phyloP scores from a whole-genome alignment of 108 stramenopile species.

The Cyclostephanos invisitatus region DNA sequence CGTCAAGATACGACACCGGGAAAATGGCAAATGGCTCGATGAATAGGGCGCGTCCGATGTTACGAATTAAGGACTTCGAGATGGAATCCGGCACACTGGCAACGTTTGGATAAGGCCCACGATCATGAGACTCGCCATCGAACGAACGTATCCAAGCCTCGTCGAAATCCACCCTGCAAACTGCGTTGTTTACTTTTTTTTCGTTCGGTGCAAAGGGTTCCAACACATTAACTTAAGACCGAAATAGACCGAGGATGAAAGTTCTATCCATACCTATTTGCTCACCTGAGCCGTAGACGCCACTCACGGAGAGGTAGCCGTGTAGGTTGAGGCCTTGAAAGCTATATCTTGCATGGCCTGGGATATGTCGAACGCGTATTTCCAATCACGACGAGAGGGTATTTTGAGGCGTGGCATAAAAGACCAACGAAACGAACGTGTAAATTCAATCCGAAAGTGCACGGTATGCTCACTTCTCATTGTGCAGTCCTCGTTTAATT shows the following conservation, averaged over 20 bases:
- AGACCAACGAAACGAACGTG: neutral
- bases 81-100: slow-evolving; percentile 59
- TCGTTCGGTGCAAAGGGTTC: neutral
- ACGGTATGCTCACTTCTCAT: slow-evolving; percentile 54
- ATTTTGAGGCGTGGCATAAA: neutral
- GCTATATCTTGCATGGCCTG: slow-evolving; percentile 59
- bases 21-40: slow-evolving; percentile 72
- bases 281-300: slow-evolving; percentile 62
- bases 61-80: slow-evolving; percentile 52
- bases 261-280: neutral
- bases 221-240: neutral
- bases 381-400: neutral
- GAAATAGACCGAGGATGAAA: too few species aligned
- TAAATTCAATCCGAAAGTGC: too few species aligned
- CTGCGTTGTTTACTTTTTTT: slow-evolving; percentile 36
- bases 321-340: slow-evolving; percentile 50
- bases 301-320: slow-evolving; percentile 70
- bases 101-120: slow-evolving; percentile 46
- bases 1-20: slow-evolving; percentile 72
- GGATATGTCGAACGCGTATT: neutral
- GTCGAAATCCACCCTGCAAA: slow-evolving; percentile 76
- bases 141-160: slow-evolving; percentile 63
- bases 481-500: slow-evolving; percentile 53
- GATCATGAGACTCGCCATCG: slow-evolving; percentile 10
- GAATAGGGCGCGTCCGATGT: slow-evolving; percentile 56